Evolutionary conservation across 352 stramenopile genomes (phyloP), one percentile per base, ranked within the genome.

Genomic region (Phytophthora hibernalis): DNA sequence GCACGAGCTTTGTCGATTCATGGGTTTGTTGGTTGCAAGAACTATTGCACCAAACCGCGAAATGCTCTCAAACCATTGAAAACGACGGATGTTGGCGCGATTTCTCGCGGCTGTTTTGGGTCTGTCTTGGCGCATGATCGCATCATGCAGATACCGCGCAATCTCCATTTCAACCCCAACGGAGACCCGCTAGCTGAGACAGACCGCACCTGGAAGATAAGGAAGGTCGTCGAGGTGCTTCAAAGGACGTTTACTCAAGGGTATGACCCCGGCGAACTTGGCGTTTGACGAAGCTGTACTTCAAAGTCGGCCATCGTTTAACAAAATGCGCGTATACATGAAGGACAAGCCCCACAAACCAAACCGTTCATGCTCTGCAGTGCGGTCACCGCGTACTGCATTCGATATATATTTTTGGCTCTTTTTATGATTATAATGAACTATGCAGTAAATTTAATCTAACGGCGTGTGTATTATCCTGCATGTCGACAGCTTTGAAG

Each of bases 251-350:
- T 57, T 37, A 18, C 18, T 9, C 20, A 33, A 15, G 35, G 8
- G 7, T 47, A 22, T 47, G 10, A 4, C 33, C 4, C 50, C 50
- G 2, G 31, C 21, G 15, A 7, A 48, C 6, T 10, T 57, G 4
- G 50, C 50, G 20, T 57, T 57, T 47, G 50, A 57, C 13, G 50
- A 57, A 38, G 50, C 33, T 31, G 43, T 57, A 20, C 21, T 57
- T 20, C 33, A 31, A 3, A 37, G 20, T 15, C 33, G 21, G 5
- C 47, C 50, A 16, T 47, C 33, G 1, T 47, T 57, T 20, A 57
- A 57, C 33, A 47, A 42, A 11, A 42, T 42, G 35, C 18, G n/a
- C n/a, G n/a, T n/a, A n/a, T n/a, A n/a, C n/a, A n/a, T n/a, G n/a
- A n/a, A n/a, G n/a, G n/a, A n/a, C n/a, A n/a, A n/a, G n/a, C n/a